Conservation (phyloP, 208 protist genomes). For the Willaertia magna region DNA sequence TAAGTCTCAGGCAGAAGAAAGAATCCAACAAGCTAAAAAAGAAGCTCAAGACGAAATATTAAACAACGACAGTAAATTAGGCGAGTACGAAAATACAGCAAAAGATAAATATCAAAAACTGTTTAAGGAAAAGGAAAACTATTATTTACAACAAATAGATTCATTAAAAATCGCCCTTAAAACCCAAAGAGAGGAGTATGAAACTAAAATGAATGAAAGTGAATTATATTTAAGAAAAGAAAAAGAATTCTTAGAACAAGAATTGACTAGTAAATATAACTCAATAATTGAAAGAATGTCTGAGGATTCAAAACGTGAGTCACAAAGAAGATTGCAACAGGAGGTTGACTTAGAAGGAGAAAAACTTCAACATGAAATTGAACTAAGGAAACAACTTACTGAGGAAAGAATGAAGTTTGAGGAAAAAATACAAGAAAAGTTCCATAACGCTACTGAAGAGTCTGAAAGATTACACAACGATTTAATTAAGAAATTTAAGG, state of each 20-base stretch:
- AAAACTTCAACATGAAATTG: neutral
- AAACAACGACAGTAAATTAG: neutral
- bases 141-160: neutral
- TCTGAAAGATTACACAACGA: neutral
- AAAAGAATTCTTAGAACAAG: neutral
- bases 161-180: neutral
- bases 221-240: neutral
- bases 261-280: neutral
- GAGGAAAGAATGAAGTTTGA: neutral
- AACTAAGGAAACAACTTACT: neutral
- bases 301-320: neutral
- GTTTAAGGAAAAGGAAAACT: slow-evolving; percentile 1
- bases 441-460: neutral
- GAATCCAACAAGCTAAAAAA: neutral
- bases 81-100: neutral
- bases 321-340: neutral
- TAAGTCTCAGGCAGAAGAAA: neutral
- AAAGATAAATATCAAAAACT: neutral
- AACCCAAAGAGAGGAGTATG: neutral
- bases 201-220: neutral
- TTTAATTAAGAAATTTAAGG: neutral
- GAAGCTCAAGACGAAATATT: neutral
- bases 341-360: neutral
- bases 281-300: neutral
- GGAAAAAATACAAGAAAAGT: neutral